Evolutionary conservation across 352 stramenopile species (phyloP), one percentile per base, ranked within the genome.

Genomic region (Pythium dissimile): DNA sequence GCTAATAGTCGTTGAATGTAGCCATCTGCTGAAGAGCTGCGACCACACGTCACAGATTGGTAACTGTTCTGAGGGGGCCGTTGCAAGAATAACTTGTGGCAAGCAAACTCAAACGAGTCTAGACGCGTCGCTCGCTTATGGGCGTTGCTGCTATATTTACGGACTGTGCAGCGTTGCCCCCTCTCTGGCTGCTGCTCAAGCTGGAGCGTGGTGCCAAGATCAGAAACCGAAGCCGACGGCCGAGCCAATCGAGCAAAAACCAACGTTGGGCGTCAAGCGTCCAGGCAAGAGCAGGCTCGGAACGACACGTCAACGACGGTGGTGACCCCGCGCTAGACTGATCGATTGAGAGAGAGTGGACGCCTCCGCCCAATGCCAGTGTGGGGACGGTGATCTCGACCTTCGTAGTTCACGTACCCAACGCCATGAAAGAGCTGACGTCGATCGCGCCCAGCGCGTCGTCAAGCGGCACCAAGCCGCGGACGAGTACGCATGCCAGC

Each of bases 371-470:
- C 15, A 31, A 21, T 35, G 47, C 20, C 23, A 24, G 20, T 54
- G 23, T 28, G 39, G 18, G 20, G 18, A 16, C 23, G 10, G 20
- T 21, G 39, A 26, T 38, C 23, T n/a, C 13, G 13, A 24, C 39
- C 39, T 7, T n/a, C n/a, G n/a, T 16, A 49, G 23, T 23, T 5
- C 11, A 51, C 13, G 3, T 12, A 15, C n/a, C 5, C 12, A 7
- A 8, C n/a, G 31, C 23, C 9, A 75, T 71, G 61, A 61, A 46
- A 3, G 75, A 84, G 48, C 64, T 88, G 59, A 87, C 72, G 16
- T 63, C 77, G 7, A 70, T 89, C 44, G 68, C 77, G 27, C 75
- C 71, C 51, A 24, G 31, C 20, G 31, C 37, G 5, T 24, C 53
- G 16, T 43, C 63, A 1, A 47, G 47, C 4, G 23, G 48, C 15